Base-by-base conservation (phyloP, 2,329 filamentous ascomycete genomes). In the Pochonia chlamydosporia region DNA sequence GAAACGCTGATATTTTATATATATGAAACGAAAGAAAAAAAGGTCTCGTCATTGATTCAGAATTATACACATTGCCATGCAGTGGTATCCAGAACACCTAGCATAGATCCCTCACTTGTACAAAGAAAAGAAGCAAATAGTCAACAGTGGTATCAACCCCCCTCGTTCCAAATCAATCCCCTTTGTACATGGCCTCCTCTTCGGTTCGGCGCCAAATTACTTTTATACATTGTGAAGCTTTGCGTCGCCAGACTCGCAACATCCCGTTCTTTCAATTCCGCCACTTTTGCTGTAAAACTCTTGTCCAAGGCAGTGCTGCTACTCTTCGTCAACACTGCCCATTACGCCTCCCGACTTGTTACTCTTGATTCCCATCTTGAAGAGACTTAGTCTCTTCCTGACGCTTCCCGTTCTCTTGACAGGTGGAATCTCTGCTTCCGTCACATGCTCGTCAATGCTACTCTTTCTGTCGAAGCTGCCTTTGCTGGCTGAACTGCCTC, bases 361-460 rank as follows among this genome's bases (percentile, higher is more conserved):
- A 40, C 71, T 71, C 69, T 87, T 89, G 63, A 82, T 84, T 25
- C 85, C 84, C 43, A 90, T 74, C 63, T 85, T 87, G 59, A 95
- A 72, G 58, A 90, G 72, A 63, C 87, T 93, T 54, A 95, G 73
- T 59, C 89, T 72, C 70, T 89, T 92, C 67, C 84, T 82, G 54
- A 95, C 79, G 49, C 82, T 85, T 30, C 78, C 79, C 44, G 78
- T 78, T 59, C 75, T 74, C 47, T 66, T 62, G 31, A 70, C 39
- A 0, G 43, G 42, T 9, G 63, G 60, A 31, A 66, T 72, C 37
- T 59, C 62, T 26, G 60, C 56, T 1, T 47, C 46, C 20, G 57
- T 46, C 40, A 61, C 56, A 9, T 59, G 52, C 18, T 58, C 57
- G 11, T 56, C 53, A 11, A 52, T 50, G 13, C 52, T 49, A 6